Conservation (phyloP, 2,329 filamentous ascomycete genomes). For the Sclerotinia minor region DNA sequence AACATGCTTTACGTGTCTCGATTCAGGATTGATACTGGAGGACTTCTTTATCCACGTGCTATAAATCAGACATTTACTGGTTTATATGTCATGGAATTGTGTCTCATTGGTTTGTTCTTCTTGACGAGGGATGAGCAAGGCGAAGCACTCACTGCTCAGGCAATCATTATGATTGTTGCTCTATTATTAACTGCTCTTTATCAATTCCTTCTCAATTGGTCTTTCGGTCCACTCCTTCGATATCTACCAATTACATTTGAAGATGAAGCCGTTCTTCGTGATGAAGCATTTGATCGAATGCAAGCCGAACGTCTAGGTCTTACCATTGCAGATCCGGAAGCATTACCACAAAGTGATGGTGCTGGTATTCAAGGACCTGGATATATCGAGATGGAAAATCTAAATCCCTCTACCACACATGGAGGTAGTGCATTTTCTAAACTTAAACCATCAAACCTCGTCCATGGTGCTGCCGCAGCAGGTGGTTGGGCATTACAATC, state of each 20-base stretch:
- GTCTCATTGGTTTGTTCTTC: conserved; percentile 87
- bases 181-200: conserved; percentile 71
- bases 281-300: conserved; percentile 81
- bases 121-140: conserved; percentile 61
- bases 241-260: conserved; percentile 95
- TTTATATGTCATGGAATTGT: conserved; percentile 91
- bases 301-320: conserved; percentile 71
- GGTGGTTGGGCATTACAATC: conserved; percentile 37
- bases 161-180: conserved; percentile 78
- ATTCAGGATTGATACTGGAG: conserved; percentile 87
- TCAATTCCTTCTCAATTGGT: conserved; percentile 76
- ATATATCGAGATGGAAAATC: conserved; percentile 50
- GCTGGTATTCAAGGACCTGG: conserved; percentile 34
- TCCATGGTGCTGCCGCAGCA: conserved; percentile 30
- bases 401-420: conserved; percentile 41
- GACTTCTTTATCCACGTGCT: conserved; percentile 84
- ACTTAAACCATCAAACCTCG: conserved; percentile 39
- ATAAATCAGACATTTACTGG: conserved; percentile 96
- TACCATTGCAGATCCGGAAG: conserved; percentile 51
- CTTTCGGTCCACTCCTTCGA: conserved; percentile 81
- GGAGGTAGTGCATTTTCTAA: conserved; percentile 30
- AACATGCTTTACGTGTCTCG: conserved; percentile 93
- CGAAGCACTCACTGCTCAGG: conserved; percentile 66
- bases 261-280: conserved; percentile 88
- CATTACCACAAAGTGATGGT: conserved; percentile 30